phyloP scores from a whole-genome alignment of 495 filamentous ascomycete genomes.

The Podospora appendiculata region DNA sequence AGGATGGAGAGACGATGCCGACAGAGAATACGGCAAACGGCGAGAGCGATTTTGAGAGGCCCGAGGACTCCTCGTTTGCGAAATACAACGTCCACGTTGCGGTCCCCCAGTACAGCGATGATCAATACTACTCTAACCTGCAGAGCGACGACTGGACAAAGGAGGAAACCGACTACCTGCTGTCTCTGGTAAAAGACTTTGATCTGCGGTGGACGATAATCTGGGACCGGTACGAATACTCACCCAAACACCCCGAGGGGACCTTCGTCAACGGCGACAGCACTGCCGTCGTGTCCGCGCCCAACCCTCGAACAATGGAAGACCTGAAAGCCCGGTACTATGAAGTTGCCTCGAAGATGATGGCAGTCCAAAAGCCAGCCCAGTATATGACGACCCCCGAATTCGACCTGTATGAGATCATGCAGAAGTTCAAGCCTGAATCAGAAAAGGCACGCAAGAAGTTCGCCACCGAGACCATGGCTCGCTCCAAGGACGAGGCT shows the following conservation, averaged over 20 bases:
- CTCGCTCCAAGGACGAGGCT: constrained; percentile 76
- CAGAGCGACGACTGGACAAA: constrained; percentile 73
- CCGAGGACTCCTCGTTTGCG: constrained; percentile 50
- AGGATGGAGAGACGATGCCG: constrained; percentile 10
- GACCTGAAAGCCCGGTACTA: constrained; percentile 92
- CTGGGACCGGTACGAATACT: constrained; percentile 83
- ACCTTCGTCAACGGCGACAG: constrained; percentile 18
- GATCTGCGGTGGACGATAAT: constrained; percentile 89
- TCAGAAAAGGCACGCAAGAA: constrained; percentile 74
- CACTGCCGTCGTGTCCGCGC: constrained; percentile 39
- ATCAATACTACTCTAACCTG: constrained; percentile 73
- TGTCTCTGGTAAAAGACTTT: constrained; percentile 63
- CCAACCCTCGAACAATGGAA: constrained; percentile 62
- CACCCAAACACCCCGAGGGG: constrained; percentile 34
- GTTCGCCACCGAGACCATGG: constrained; percentile 69
- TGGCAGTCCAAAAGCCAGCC: constrained; percentile 73
- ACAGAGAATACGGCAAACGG: constrained; percentile 5
- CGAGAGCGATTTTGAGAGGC: constrained; percentile 9
- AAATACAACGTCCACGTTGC: constrained; percentile 79
- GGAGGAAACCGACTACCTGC: constrained; percentile 87
- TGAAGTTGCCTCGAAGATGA: constrained; percentile 71
- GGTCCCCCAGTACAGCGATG: constrained; percentile 72
- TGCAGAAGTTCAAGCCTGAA: constrained; percentile 74
- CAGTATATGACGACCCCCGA: constrained; percentile 80
- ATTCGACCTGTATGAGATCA: constrained; percentile 70